phyloP scores from a whole-genome alignment of 768 basidiomycete species.

The Fistulinella prunicolor region DNA sequence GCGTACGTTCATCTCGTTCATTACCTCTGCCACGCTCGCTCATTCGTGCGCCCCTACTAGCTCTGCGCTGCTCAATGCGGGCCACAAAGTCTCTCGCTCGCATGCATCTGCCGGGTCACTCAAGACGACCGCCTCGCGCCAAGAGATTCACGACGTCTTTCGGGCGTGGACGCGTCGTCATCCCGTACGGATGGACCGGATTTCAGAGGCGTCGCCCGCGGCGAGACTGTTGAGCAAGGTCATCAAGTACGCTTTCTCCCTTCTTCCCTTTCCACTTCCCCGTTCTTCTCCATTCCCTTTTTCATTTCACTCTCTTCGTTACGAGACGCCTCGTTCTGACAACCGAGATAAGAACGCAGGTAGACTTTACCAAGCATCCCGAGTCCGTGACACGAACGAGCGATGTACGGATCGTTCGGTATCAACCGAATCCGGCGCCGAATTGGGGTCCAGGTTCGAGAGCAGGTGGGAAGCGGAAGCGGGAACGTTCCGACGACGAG shows the following conservation, averaged over 20 bases:
- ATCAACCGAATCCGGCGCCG: slow-evolving; percentile 86
- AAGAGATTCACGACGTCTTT: slow-evolving; percentile 76
- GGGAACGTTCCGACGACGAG: slow-evolving; percentile 24
- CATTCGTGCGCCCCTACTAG: slow-evolving; percentile 39
- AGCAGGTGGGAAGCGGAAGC: slow-evolving; percentile 43
- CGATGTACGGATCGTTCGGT: slow-evolving; percentile 77
- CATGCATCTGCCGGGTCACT: slow-evolving; percentile 88
- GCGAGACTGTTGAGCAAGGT: slow-evolving; percentile 64
- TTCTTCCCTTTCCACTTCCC: too few relatives aligned
- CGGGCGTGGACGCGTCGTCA: slow-evolving; percentile 80
- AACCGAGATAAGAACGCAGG: slow-evolving; percentile 40
- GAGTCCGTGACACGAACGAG: slow-evolving; percentile 56
- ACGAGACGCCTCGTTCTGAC: too few relatives aligned
- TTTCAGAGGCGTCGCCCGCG: slow-evolving; percentile 72
- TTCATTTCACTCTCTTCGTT: too few relatives aligned
- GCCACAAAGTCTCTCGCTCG: slow-evolving; percentile 82
- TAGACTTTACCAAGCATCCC: slow-evolving; percentile 79
- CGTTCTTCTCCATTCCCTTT: too few relatives aligned
- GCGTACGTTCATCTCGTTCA: slow-evolving; percentile 49
- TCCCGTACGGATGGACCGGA: slow-evolving; percentile 82
- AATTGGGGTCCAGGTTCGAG: slow-evolving; percentile 90
- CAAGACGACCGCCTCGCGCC: slow-evolving; percentile 79
- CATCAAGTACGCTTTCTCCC: too few relatives aligned
- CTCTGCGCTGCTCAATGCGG: slow-evolving; percentile 86
- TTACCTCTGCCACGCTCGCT: too few relatives aligned